These are phyloP conservation scores for Aspergillus sp. DNA, from an alignment of 2,329 filamentous ascomycete genomes.

Conservation along the genomic window DNA sequence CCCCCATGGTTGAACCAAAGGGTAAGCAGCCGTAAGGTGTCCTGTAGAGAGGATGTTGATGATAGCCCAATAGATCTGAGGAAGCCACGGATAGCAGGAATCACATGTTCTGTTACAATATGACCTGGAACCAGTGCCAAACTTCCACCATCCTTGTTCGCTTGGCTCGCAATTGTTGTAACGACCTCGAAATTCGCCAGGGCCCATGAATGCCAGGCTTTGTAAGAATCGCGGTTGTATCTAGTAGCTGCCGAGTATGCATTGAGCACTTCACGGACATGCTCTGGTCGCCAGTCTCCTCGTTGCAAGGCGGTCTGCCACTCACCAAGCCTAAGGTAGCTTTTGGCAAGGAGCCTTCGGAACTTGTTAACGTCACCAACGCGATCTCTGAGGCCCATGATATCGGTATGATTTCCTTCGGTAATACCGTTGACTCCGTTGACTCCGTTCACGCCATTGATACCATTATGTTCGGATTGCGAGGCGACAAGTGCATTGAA, in stretches of 20 bases:
- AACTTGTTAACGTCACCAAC: constrained; percentile 56
- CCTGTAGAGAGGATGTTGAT: constrained; percentile 87
- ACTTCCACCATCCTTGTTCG: constrained; percentile 55
- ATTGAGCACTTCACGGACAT: constrained; percentile 83
- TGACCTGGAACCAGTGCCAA: constrained; percentile 59
- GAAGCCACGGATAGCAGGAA: constrained; percentile 93
- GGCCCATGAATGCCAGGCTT: constrained; percentile 99
- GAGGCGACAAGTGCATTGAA: constrained; percentile 43
- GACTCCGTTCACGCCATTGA: constrained; percentile 51
- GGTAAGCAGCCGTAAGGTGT: constrained; percentile 87
- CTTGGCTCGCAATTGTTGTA: constrained; percentile 70
- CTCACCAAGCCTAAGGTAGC: constrained; percentile 92
- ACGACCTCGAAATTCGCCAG: constrained; percentile 98
- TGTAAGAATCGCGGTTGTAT: constrained; percentile 95
- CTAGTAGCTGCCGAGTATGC: constrained; percentile 90
- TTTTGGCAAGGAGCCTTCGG: constrained; percentile 80
- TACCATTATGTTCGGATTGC: constrained; percentile 39
- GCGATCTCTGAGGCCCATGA: constrained; percentile 38
- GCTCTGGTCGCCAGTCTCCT: constrained; percentile 83
- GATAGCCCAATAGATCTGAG: constrained; percentile 96
- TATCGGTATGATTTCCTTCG: constrained; percentile 42
- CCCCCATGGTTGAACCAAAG: constrained; percentile 96
- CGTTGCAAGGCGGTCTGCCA: constrained; percentile 87
- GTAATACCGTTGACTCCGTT: constrained; percentile 52
- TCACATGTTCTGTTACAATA: constrained; percentile 80